Evolutionary conservation across 2,329 filamentous ascomycete genomes (phyloP), one percentile per base, ranked within the genome.

Genomic region (Colletotrichum kahawae): DNA sequence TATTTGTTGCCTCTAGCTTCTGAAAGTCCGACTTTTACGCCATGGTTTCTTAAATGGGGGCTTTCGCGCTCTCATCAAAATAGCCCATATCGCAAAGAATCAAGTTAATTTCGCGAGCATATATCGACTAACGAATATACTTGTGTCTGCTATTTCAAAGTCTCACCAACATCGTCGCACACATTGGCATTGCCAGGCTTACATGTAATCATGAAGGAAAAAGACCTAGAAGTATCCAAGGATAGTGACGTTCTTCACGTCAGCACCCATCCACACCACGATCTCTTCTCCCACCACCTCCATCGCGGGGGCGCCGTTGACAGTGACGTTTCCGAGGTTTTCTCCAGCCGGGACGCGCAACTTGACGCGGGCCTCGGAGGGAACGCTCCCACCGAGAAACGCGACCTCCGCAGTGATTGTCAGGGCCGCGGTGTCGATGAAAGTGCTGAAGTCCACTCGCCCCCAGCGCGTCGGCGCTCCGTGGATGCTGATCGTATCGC

Each of bases 251-350:
- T 6, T 43, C 38, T n/a, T 43, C 38, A 43, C 18, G 0, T 43
- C 38, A 43, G 38, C 38, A 0, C 18, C 18, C 9, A n/a, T n/a
- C 18, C 0, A 18, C 18, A 43, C 18, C 38, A 43, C 38, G 10
- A 43, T 9, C 3, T 43, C 38, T 43, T 43, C 38, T 10, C 38
- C 38, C 1, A 43, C 1, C 38, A 43, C 18, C 38, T 43, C 38
- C 0, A 1, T 9, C 1, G 38, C 38, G 1, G 18, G 38, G 0
- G 0, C 9, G 5, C 38, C 38, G 18, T 43, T n/a, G 8, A 43
- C 18, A 43, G 38, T n/a, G 9, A 43, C 18, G 3, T 43, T 43
- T 12, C 18, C 38, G 0, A 43, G 38, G 38, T 9, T 43, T n/a
- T n/a, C 38, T 0, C 38, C 38, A 43, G 18, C 38, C 5, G 38